Conservation (phyloP, 371 early-diverging fungal species). For the Coemansia sp. region DNA sequence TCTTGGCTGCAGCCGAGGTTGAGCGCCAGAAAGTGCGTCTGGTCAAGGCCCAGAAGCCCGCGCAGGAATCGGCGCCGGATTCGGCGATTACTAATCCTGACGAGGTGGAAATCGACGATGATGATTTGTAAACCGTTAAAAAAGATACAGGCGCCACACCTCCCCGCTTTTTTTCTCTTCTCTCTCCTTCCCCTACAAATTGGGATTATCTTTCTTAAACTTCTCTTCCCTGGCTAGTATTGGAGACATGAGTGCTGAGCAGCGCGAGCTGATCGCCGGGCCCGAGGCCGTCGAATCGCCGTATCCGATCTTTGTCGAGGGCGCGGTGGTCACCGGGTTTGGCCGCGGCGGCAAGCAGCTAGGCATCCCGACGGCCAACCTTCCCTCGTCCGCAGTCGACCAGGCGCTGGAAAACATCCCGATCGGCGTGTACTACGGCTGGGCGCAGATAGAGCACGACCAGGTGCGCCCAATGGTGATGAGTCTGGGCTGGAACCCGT, state of each 20-base stretch:
- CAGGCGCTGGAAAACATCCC: slow-evolving; percentile 62
- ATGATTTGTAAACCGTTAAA: slow-evolving; percentile 2
- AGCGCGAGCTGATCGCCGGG: slow-evolving; percentile 19
- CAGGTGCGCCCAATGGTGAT: slow-evolving; percentile 93
- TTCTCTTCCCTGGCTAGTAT: not conserved
- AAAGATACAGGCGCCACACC: no score
- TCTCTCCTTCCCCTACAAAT: not conserved
- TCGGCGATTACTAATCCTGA: slow-evolving; percentile 12
- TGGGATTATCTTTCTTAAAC: not conserved
- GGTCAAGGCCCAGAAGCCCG: slow-evolving; percentile 3
- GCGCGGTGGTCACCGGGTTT: slow-evolving; percentile 86
- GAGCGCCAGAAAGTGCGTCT: slow-evolving; percentile 2
- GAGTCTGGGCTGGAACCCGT: slow-evolving; percentile 99
- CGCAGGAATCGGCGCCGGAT: not conserved
- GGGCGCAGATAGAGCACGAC: slow-evolving; percentile 70
- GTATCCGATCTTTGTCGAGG: slow-evolving; percentile 72
- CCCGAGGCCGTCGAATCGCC: slow-evolving; percentile 47
- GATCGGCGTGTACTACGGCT: slow-evolving; percentile 95
- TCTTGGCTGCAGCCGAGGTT: slow-evolving; percentile 24
- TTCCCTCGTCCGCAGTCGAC: slow-evolving; percentile 78
- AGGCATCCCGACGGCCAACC: slow-evolving; percentile 97
- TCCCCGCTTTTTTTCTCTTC: not conserved
- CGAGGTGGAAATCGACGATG: slow-evolving; percentile 16
- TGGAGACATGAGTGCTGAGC: not conserved
- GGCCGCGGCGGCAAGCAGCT: slow-evolving; percentile 95